Conservation (phyloP, 1,139 yeast genomes). For the Pichia sp. region DNA sequence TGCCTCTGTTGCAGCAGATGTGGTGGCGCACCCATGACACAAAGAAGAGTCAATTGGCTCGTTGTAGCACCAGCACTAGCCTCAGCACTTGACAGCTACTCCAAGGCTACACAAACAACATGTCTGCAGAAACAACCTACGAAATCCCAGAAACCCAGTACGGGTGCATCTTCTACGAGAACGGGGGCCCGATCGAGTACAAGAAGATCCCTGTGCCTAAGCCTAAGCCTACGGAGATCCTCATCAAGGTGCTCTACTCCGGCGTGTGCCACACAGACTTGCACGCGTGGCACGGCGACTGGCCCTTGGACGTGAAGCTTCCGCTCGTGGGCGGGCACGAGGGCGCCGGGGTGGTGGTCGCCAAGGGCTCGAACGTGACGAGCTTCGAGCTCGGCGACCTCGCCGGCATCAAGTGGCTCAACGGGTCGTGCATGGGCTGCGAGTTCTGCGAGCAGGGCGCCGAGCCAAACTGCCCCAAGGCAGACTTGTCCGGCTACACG, state of each 20-base stretch:
- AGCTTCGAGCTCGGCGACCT: constrained; percentile 67
- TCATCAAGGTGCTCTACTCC: constrained; percentile 64
- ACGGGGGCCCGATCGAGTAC: constrained; percentile 48
- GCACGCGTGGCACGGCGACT: constrained; percentile 78
- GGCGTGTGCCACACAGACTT: constrained; percentile 80
- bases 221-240: constrained; percentile 63
- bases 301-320: constrained; percentile 63
- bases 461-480: constrained; percentile 64
- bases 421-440: constrained; percentile 67
- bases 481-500: constrained; percentile 71
- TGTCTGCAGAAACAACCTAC: constrained; percentile 3
- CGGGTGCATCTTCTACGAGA: constrained; percentile 44
- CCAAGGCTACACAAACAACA: background rate
- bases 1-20: background rate
- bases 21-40: background rate
- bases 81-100: too few relatives aligned
- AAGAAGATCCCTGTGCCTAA: constrained; percentile 62
- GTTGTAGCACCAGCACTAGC: too few relatives aligned
- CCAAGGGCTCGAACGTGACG: constrained; percentile 56
- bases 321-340: constrained; percentile 81
- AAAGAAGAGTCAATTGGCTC: too few relatives aligned
- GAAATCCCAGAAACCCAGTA: constrained; percentile 41
- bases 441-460: constrained; percentile 60
- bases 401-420: constrained; percentile 75
- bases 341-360: constrained; percentile 80